Evolutionary conservation across 768 basidiomycete species (phyloP).

Genomic region (Boletus tylopilopsis): DNA sequence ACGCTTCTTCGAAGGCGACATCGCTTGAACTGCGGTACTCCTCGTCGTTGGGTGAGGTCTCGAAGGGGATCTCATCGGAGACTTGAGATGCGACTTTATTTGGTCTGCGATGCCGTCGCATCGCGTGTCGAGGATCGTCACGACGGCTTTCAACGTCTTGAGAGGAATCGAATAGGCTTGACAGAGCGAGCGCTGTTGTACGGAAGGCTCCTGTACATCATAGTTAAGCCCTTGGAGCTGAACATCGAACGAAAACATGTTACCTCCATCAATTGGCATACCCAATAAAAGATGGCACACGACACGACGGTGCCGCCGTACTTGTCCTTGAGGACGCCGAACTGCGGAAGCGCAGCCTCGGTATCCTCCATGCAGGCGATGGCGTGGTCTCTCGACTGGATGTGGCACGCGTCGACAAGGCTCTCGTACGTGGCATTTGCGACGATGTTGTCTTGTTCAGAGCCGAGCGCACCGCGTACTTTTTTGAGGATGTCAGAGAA

Average conservation of each 20-base stretch:
- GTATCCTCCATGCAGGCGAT: conserved; percentile 33
- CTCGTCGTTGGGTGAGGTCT: conserved; percentile 10
- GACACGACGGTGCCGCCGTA: conserved; percentile 24
- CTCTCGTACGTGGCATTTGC: conserved; percentile 24
- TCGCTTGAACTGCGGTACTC: neutral
- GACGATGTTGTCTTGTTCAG: neutral
- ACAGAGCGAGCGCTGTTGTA: conserved; percentile 21
- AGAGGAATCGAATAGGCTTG: conserved; percentile 13
- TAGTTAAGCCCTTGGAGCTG: neutral
- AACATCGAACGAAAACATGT: neutral
- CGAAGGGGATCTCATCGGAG: conserved; percentile 16
- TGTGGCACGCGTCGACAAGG: conserved; percentile 30
- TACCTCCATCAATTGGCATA: conserved; percentile 39
- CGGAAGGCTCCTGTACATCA: conserved; percentile 16
- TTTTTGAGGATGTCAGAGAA: conserved; percentile 24
- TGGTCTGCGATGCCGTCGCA: conserved; percentile 25
- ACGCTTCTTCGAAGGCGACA: conserved; percentile 34
- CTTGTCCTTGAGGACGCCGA: conserved; percentile 15
- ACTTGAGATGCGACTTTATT: conserved; percentile 20
- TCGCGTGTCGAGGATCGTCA: conserved; percentile 20
- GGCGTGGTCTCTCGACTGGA: conserved; percentile 13
- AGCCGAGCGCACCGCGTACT: conserved; percentile 17
- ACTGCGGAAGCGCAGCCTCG: conserved; percentile 24
- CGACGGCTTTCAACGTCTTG: conserved; percentile 18
- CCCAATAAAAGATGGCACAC: conserved; percentile 47